Conservation (phyloP, 2,329 filamentous ascomycete species). For the Arthrinium puccinioides region DNA sequence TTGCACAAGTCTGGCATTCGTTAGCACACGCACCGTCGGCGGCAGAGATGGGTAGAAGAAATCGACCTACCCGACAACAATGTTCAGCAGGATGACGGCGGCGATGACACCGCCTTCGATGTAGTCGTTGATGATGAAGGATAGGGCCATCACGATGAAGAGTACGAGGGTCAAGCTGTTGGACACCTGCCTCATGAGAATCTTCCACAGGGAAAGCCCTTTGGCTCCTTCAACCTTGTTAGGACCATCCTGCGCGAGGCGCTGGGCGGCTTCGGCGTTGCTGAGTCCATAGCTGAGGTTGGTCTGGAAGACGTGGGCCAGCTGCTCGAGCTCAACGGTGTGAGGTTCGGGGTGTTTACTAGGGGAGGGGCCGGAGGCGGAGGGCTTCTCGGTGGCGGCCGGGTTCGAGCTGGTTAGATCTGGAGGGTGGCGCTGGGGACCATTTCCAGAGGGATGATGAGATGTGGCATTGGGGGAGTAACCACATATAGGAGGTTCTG, state of each 20-base stretch:
- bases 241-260: conserved; percentile 58
- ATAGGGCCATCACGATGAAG: conserved; percentile 65
- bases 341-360: conserved; percentile 16
- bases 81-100: conserved; percentile 60
- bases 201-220: conserved; percentile 66
- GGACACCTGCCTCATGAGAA: conserved; percentile 69
- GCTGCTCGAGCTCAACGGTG: conserved; percentile 17
- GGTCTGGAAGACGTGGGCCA: conserved; percentile 31
- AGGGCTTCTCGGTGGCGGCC: conserved; percentile 5
- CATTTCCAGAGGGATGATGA: conserved; percentile 8
- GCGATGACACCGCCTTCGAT: conserved; percentile 57
- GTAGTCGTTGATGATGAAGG: conserved; percentile 58
- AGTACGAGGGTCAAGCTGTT: conserved; percentile 72
- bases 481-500: conserved; percentile 26
- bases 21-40: conserved; percentile 8
- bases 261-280: conserved; percentile 54
- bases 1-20: conserved; percentile 41
- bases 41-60: not conserved
- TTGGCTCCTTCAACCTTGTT: conserved; percentile 67
- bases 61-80: conserved; percentile 56
- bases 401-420: conserved; percentile 1
- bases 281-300: conserved; percentile 53
- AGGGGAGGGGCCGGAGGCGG: conserved; percentile 4
- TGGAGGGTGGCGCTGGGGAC: conserved; percentile 7
- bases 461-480: conserved; percentile 12